Conservation (phyloP, 164 flowering plant species). For the Vitis amurensis region DNA sequence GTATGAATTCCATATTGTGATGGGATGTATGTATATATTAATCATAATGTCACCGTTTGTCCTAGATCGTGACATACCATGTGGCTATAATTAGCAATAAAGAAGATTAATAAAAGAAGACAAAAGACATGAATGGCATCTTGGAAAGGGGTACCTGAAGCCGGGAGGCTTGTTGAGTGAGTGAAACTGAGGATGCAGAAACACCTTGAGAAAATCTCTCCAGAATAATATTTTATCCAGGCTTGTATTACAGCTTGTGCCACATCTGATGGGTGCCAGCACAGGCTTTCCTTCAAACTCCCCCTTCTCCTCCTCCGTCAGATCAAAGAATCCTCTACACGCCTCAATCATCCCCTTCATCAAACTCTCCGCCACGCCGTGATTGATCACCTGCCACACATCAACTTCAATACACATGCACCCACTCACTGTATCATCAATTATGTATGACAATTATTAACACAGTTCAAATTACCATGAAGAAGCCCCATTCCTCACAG, state of each 20-base stretch:
- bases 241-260: neutral
- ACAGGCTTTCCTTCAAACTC: constrained; percentile 16
- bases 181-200: constrained; percentile 20
- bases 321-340: constrained; percentile 9
- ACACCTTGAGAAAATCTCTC: constrained; percentile 22
- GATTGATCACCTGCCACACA: constrained; percentile 19
- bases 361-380: constrained; percentile 13
- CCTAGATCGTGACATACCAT: too few species aligned
- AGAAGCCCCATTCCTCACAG: constrained; percentile 21
- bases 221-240: constrained; percentile 5
- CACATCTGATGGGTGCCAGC: constrained; percentile 14
- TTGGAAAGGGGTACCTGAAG: constrained; percentile 9
- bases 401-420: too few species aligned
- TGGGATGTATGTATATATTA: too few species aligned
- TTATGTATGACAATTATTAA: neutral
- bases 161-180: constrained; percentile 13
- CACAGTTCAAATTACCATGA: constrained; percentile 13
- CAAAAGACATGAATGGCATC: too few species aligned
- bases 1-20: too few species aligned
- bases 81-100: too few species aligned
- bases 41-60: too few species aligned
- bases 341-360: constrained; percentile 6
- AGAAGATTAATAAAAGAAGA: too few species aligned
- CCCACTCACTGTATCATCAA: too few species aligned
- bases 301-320: constrained; percentile 16